Evolutionary conservation across 2,329 filamentous ascomycete species (phyloP).

Genomic region (Tolypocladium guangdongense): DNA sequence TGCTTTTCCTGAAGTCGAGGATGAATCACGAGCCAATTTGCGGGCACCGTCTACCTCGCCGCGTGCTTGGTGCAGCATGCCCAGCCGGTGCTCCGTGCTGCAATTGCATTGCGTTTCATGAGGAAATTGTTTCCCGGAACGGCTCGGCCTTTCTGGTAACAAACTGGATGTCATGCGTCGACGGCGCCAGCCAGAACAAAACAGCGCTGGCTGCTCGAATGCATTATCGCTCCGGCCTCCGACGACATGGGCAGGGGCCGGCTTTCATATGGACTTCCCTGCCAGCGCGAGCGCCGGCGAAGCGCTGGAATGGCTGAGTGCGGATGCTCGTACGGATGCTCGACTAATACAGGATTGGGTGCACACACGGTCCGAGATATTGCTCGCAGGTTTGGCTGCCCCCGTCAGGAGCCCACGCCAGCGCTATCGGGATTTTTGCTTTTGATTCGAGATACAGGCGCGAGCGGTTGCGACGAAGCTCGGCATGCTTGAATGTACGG

Average conservation of each 20-base stretch:
- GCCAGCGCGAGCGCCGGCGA: neutral
- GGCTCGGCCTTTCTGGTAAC: neutral
- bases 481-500: neutral
- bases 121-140: neutral
- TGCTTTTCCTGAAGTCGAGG: neutral
- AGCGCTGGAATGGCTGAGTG: neutral
- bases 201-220: neutral
- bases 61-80: neutral
- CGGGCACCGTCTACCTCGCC: neutral
- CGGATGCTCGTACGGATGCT: neutral
- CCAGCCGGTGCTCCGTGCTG: neutral
- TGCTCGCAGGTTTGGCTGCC: neutral
- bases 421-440: neutral
- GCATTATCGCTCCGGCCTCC: neutral
- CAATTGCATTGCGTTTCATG: neutral
- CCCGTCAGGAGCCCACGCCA: neutral
- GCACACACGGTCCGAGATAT: constrained; percentile 1
- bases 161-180: neutral
- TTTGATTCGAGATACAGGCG: neutral
- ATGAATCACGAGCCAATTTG: neutral
- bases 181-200: neutral
- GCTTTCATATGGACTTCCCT: neutral
- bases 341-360: neutral
- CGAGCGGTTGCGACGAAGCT: neutral
- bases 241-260: neutral